These are phyloP conservation scores for Cronartium quercuum DNA, from an alignment of 1,284 basidiomycete species.

Conservation along the genomic window DNA sequence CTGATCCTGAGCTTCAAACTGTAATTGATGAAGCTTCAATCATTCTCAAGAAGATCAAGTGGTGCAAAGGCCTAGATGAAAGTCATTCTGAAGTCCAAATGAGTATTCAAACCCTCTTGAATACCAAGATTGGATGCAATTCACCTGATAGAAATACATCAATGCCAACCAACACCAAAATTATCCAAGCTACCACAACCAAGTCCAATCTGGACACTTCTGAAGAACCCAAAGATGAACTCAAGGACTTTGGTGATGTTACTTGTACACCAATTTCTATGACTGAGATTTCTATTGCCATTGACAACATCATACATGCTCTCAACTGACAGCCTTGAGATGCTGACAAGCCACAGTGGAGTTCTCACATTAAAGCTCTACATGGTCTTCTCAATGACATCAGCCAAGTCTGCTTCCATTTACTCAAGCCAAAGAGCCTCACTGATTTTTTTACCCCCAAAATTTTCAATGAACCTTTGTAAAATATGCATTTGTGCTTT, in stretches of 20 bases:
- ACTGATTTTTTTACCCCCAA: no score
- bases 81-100: not conserved
- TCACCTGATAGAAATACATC: not conserved
- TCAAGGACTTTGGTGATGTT: not conserved
- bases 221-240: not conserved
- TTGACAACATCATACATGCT: not conserved
- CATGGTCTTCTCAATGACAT: no score
- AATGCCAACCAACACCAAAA: not conserved
- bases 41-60: not conserved
- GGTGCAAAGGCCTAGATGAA: not conserved
- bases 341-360: no score
- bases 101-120: not conserved
- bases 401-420: no score
- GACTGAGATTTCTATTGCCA: not conserved
- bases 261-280: no score
- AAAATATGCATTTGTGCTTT: no score
- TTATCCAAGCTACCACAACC: not conserved
- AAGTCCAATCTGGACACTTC: no score
- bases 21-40: not conserved
- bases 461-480: no score
- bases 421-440: no score
- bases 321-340: not conserved
- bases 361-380: no score
- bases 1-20: not conserved
- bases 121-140: not conserved